Evolutionary conservation across 345 rosid genomes (phyloP).

Genomic region (Dipteronia sinensis): DNA sequence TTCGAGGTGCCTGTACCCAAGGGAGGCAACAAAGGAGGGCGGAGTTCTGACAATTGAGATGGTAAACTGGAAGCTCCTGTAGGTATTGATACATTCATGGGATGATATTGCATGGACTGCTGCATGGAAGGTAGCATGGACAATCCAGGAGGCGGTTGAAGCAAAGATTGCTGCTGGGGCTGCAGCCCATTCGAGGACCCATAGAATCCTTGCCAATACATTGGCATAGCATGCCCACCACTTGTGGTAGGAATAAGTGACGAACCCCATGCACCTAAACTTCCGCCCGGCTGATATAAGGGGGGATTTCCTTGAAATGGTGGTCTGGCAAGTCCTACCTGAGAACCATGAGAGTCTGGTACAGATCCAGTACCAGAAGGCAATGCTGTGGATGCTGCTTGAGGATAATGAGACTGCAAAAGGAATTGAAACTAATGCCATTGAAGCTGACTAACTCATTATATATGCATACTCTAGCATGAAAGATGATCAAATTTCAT

Average conservation of each 20-base stretch:
- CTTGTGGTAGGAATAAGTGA: slow-evolving; percentile 31
- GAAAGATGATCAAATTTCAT: not conserved
- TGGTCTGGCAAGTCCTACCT: slow-evolving; percentile 31
- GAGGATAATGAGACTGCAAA: slow-evolving; percentile 48
- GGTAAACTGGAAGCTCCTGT: slow-evolving; percentile 30
- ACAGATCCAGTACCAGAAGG: slow-evolving; percentile 36
- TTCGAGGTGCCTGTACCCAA: slow-evolving; percentile 18
- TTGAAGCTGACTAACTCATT: not conserved
- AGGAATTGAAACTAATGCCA: slow-evolving; percentile 2
- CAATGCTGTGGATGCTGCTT: slow-evolving; percentile 29
- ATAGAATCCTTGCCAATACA: slow-evolving; percentile 55
- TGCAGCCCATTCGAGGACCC: slow-evolving; percentile 37
- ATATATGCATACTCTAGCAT: not conserved
- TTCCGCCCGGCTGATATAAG: slow-evolving; percentile 34
- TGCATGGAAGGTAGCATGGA: slow-evolving; percentile 38
- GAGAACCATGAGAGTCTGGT: slow-evolving; percentile 28
- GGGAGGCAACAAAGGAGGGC: slow-evolving; percentile 32
- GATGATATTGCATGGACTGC: slow-evolving; percentile 37
- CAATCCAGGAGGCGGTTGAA: slow-evolving; percentile 36
- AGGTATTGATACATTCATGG: slow-evolving; percentile 22
- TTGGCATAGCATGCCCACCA: slow-evolving; percentile 43
- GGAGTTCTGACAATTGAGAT: slow-evolving; percentile 27
- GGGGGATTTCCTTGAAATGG: slow-evolving; percentile 38
- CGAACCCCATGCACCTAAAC: slow-evolving; percentile 38
- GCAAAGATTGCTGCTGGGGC: slow-evolving; percentile 41